These are phyloP conservation scores for Cyberlindnera maclurae DNA, from an alignment of 805 yeast species.

Conservation along the genomic window DNA sequence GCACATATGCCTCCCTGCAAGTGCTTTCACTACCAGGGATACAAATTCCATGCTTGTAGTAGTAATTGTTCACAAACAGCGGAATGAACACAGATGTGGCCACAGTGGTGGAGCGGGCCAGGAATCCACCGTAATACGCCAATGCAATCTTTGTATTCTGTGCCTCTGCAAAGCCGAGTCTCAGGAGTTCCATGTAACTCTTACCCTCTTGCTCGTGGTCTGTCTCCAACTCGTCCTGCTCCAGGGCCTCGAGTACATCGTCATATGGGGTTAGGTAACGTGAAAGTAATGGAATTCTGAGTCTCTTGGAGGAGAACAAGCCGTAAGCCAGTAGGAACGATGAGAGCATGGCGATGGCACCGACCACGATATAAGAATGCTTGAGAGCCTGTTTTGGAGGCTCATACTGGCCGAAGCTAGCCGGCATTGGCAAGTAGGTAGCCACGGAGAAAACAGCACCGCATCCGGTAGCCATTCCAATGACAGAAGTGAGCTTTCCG, in stretches of 20 bases:
- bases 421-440: slow-evolving; percentile 50
- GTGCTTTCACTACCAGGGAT: slow-evolving; percentile 27
- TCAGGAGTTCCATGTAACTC: slow-evolving; percentile 34
- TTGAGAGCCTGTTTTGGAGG: slow-evolving; percentile 39
- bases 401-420: slow-evolving; percentile 33
- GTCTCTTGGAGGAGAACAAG: slow-evolving; percentile 38
- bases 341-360: slow-evolving; percentile 31
- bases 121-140: slow-evolving; percentile 55
- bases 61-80: slow-evolving; percentile 51
- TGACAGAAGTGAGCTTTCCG: slow-evolving; percentile 52
- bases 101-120: slow-evolving; percentile 58
- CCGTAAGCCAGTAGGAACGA: slow-evolving; percentile 34
- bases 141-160: slow-evolving; percentile 40
- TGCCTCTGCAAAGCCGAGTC: slow-evolving; percentile 42
- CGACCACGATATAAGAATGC: slow-evolving; percentile 43
- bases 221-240: slow-evolving; percentile 23
- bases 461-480: slow-evolving; percentile 56
- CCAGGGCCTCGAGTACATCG: slow-evolving; percentile 27
- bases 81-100: slow-evolving; percentile 56
- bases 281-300: slow-evolving; percentile 21
- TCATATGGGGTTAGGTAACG: slow-evolving; percentile 23
- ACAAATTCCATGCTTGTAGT: slow-evolving; percentile 44
- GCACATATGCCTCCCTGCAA: slow-evolving; percentile 58
- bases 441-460: slow-evolving; percentile 64
- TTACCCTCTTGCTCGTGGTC: slow-evolving; percentile 4